Evolutionary conservation across 768 basidiomycete species (phyloP).

Genomic region (Suillus variegatus): DNA sequence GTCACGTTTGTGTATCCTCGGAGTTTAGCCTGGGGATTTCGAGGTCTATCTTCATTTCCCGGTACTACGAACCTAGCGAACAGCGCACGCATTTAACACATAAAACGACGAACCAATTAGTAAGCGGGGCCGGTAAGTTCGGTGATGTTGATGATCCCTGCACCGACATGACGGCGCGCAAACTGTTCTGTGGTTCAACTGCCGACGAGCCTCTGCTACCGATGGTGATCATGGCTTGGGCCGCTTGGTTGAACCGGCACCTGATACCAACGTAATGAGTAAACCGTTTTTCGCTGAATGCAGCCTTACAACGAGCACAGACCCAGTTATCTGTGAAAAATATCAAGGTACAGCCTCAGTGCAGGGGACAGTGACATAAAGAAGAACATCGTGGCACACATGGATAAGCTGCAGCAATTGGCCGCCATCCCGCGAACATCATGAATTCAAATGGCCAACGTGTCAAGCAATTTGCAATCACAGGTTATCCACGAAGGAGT

Average conservation of each 20-base stretch:
- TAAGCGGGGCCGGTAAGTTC: constrained; percentile 54
- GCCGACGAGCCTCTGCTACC: background rate
- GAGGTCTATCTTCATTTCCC: background rate
- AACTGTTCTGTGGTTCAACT: background rate
- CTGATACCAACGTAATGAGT: background rate
- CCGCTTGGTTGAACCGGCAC: too few species aligned
- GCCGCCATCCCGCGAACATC: constrained; percentile 9
- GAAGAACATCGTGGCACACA: background rate
- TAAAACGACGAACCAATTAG: constrained; percentile 49
- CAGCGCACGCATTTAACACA: constrained; percentile 18
- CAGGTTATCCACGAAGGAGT: background rate
- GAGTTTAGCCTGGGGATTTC: constrained; percentile 5
- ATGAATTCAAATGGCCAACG: background rate
- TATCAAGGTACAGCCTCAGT: background rate
- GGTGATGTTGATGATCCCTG: background rate
- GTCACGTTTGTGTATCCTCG: constrained; percentile 32
- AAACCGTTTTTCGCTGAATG: constrained; percentile 40
- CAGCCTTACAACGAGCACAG: constrained; percentile 31
- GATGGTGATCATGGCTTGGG: too few species aligned
- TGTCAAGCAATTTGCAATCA: background rate
- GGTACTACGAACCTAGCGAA: background rate
- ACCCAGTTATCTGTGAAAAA: background rate
- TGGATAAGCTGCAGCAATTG: background rate
- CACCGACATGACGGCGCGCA: background rate
- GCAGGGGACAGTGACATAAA: constrained; percentile 25